phyloP scores from a whole-genome alignment of 2,329 filamentous ascomycete genomes.

The Fusarium robinianum region DNA sequence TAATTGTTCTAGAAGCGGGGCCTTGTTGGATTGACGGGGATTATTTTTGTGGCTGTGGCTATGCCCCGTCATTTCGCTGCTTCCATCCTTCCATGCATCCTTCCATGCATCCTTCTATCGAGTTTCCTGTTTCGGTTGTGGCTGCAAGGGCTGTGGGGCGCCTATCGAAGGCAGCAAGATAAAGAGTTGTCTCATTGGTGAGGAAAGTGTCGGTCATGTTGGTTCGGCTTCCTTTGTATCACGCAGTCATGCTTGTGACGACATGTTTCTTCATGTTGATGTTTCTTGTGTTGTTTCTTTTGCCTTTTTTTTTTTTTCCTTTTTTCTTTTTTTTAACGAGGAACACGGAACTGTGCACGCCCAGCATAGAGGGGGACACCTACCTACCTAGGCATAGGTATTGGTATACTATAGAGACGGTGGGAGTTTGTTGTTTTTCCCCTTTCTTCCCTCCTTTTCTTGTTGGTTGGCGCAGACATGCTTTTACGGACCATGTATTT shows the following conservation, averaged over 20 bases:
- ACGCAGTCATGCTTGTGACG: constrained; percentile 28
- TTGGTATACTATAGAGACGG: constrained; percentile 29
- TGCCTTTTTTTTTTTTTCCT: background rate
- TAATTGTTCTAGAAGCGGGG: constrained; percentile 43
- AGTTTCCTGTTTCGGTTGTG: constrained; percentile 24
- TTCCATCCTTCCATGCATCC: constrained; percentile 31
- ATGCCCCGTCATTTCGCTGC: constrained; percentile 23
- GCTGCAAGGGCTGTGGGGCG: constrained; percentile 9
- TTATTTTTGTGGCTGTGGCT: constrained; percentile 17
- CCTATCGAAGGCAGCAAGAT: constrained; percentile 29
- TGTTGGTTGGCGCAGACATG: too few relatives aligned
- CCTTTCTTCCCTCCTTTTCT: constrained; percentile 4
- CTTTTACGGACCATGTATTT: too few relatives aligned
- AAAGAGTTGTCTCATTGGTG: constrained; percentile 23
- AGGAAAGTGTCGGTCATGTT: too few relatives aligned
- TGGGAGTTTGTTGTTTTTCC: constrained; percentile 14
- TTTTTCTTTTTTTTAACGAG: background rate
- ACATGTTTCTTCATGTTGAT: constrained; percentile 15
- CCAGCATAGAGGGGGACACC: too few relatives aligned
- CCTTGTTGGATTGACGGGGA: constrained; percentile 26
- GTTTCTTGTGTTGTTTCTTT: background rate
- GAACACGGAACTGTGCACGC: too few relatives aligned
- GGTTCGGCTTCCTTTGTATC: too few relatives aligned
- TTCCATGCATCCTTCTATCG: constrained; percentile 30
- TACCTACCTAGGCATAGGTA: constrained; percentile 11